Conservation (phyloP, 257 asterid genomes). For the Avicennia marina region DNA sequence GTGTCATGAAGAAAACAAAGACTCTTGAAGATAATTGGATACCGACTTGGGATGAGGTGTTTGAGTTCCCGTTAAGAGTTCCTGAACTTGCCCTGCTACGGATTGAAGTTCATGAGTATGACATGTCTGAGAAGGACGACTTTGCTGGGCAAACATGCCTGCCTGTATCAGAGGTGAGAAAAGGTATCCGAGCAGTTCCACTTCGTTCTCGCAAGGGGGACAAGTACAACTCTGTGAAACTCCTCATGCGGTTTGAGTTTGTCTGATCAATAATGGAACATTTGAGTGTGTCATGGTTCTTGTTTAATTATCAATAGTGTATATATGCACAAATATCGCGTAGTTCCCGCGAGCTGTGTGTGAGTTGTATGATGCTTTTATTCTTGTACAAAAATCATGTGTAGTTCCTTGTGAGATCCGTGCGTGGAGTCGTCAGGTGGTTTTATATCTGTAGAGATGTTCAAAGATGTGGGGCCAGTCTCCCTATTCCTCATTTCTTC, state of each 20-base stretch:
- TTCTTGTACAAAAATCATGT: constrained; percentile 12
- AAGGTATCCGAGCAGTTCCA: constrained; percentile 78
- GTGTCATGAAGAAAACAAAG: constrained; percentile 64
- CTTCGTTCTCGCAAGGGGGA: constrained; percentile 55
- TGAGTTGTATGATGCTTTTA: background rate
- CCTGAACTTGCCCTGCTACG: constrained; percentile 84
- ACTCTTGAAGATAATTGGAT: constrained; percentile 76
- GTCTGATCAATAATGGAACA: constrained; percentile 20
- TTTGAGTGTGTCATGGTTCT: background rate
- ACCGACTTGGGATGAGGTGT: constrained; percentile 73
- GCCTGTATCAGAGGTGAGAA: constrained; percentile 64
- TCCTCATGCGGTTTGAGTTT: constrained; percentile 72
- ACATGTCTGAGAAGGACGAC: constrained; percentile 83
- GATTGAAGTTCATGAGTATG: constrained; percentile 74
- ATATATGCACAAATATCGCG: constrained; percentile 2
- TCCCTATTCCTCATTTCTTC: background rate
- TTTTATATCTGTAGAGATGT: too few relatives aligned
- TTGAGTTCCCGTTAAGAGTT: constrained; percentile 67
- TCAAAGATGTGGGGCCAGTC: too few relatives aligned
- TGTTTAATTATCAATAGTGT: constrained; percentile 2
- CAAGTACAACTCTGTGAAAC: constrained; percentile 55
- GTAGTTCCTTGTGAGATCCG: too few relatives aligned
- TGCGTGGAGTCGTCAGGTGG: too few relatives aligned
- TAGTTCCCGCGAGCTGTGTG: background rate
- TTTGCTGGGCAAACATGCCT: constrained; percentile 83